These are phyloP conservation scores for Cyclotella distinguenda DNA, from an alignment of 108 stramenopile species.

Conservation along the genomic window DNA sequence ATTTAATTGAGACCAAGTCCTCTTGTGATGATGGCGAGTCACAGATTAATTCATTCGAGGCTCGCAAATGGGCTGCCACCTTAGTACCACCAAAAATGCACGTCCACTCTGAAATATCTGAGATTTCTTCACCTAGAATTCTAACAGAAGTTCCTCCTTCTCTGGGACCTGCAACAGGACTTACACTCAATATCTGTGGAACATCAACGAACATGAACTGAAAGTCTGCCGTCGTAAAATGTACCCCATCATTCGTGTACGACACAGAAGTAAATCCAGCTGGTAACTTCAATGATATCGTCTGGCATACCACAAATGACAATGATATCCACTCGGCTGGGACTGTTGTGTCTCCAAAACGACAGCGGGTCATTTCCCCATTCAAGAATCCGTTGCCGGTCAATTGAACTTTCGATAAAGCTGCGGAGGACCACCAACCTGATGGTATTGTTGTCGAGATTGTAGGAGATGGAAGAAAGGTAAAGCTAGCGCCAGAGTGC, in stretches of 20 bases:
- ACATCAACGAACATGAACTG: constrained; percentile 13
- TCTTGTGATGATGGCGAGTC: constrained; percentile 14
- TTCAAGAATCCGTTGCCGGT: constrained; percentile 18
- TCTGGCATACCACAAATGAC: constrained; percentile 20
- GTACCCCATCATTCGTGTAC: constrained; percentile 32
- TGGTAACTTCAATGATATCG: background rate
- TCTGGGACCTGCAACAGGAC: constrained; percentile 7
- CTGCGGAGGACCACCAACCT: constrained; percentile 5
- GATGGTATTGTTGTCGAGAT: constrained; percentile 28
- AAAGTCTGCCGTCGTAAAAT: constrained; percentile 14
- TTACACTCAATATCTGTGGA: background rate
- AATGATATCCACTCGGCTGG: constrained; percentile 20
- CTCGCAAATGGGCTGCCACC: constrained; percentile 9
- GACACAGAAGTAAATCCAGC: constrained; percentile 20
- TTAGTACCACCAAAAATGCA: constrained; percentile 18
- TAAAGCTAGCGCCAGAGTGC: constrained; percentile 9
- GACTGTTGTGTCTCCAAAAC: constrained; percentile 22
- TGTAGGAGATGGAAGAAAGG: constrained; percentile 14
- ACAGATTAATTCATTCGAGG: constrained; percentile 21
- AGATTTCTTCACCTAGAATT: constrained; percentile 12
- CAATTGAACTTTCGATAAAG: constrained; percentile 21
- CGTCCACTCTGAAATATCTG: constrained; percentile 7
- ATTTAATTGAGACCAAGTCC: background rate
- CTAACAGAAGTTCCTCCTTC: background rate
- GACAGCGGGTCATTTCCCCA: constrained; percentile 21